phyloP scores from a whole-genome alignment of 768 basidiomycete genomes.

The Russula vinacea region DNA sequence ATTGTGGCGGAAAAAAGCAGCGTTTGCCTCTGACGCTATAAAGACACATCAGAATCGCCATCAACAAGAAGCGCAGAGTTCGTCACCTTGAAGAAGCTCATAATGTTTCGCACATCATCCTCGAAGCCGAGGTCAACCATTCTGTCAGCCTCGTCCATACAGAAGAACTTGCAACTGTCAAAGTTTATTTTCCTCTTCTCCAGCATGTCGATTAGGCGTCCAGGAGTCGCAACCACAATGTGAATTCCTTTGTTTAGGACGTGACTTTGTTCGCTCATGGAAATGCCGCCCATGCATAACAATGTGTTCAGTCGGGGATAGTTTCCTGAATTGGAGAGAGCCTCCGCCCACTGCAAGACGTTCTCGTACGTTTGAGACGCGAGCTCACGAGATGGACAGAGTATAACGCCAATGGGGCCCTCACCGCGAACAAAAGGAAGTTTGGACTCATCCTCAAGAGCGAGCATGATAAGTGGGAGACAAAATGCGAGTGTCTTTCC shows the following conservation, averaged over 20 bases:
- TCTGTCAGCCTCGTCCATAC: conserved; percentile 98
- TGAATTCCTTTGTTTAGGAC: conserved; percentile 89
- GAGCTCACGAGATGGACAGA: conserved; percentile 96
- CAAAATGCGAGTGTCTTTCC: conserved; percentile 99
- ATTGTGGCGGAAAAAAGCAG: conserved; percentile 98
- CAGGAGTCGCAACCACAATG: conserved; percentile 95
- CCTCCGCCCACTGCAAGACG: conserved; percentile 77
- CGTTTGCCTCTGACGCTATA: conserved; percentile 91
- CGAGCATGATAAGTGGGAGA: conserved; percentile 94
- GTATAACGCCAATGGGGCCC: conserved; percentile 93
- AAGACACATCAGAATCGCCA: background rate
- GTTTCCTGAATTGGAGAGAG: conserved; percentile 70
- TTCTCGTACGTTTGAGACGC: conserved; percentile 98
- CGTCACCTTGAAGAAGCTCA: conserved; percentile 94
- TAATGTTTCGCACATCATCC: conserved; percentile 97
- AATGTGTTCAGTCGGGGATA: conserved; percentile 87
- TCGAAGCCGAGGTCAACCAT: conserved; percentile 99
- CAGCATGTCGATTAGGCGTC: conserved; percentile 95
- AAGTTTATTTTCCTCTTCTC: conserved; percentile 93
- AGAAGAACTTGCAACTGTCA: conserved; percentile 91
- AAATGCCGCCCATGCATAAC: conserved; percentile 95
- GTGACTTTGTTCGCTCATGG: conserved; percentile 96
- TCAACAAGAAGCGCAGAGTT: background rate
- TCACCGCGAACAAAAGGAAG: conserved; percentile 89
- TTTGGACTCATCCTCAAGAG: conserved; percentile 89